Percentiles rank a stretch among this genome's conserved stretches.
phyloP scores from a whole-genome alignment of 495 filamentous ascomycete species.

The Penicillium riverlandense region DNA sequence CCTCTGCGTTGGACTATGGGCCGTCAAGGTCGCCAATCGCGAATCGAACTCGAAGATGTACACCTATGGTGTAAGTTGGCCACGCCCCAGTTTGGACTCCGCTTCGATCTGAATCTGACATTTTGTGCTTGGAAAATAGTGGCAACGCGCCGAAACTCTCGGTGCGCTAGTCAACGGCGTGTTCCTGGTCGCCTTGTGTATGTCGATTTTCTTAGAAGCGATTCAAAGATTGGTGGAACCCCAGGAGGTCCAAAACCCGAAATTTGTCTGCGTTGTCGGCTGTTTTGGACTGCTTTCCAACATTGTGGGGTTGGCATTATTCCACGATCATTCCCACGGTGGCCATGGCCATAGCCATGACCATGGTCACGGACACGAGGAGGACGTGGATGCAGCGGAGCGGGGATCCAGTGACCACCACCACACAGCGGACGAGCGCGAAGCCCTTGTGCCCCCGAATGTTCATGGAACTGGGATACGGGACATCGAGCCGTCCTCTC shows the following conservation, averaged over 20 bases:
- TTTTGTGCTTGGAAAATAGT: slow-evolving; percentile 50
- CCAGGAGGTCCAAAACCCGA: slow-evolving; percentile 72
- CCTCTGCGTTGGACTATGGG: slow-evolving; percentile 87
- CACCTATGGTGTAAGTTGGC: slow-evolving; percentile 89
- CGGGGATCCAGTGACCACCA: slow-evolving; percentile 40
- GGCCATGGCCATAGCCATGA: slow-evolving; percentile 49
- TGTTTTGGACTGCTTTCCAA: slow-evolving; percentile 83
- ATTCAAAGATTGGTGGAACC: slow-evolving; percentile 84
- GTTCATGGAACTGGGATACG: slow-evolving; percentile 3
- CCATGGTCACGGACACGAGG: slow-evolving; percentile 27
- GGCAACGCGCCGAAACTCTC: slow-evolving; percentile 94
- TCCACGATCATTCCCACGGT: slow-evolving; percentile 88
- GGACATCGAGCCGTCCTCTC: slow-evolving; percentile 38
- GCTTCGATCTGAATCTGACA: slow-evolving; percentile 13
- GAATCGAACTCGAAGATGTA: slow-evolving; percentile 81
- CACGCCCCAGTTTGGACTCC: too few relatives aligned
- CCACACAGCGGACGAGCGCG: slow-evolving; percentile 41
- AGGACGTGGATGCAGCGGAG: slow-evolving; percentile 34
- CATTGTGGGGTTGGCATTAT: slow-evolving; percentile 76
- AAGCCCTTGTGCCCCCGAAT: slow-evolving; percentile 10
- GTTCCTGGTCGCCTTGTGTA: slow-evolving; percentile 89
- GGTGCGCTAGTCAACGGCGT: slow-evolving; percentile 95
- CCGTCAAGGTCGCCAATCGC: slow-evolving; percentile 74
- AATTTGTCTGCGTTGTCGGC: slow-evolving; percentile 81
- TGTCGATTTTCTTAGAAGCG: slow-evolving; percentile 93